Conservation (phyloP, 108 stramenopile species). For the Ochromonas danica region DNA sequence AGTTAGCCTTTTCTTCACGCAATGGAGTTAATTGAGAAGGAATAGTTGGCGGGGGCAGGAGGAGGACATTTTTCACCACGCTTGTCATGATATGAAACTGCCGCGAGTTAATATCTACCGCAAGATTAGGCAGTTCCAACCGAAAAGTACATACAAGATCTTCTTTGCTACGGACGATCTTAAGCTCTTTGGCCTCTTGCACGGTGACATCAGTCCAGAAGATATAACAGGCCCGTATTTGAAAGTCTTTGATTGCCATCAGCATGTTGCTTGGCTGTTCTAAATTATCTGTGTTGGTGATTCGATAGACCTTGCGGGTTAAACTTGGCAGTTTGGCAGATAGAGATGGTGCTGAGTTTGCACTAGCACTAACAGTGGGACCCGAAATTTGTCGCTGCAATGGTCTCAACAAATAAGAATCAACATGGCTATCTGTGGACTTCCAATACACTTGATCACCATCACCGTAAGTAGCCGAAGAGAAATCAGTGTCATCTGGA, state of each 20-base stretch:
- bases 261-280: not conserved
- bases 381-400: too few species aligned
- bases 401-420: too few species aligned
- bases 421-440: not conserved
- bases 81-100: conserved; percentile 24
- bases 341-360: too few species aligned
- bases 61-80: conserved; percentile 27
- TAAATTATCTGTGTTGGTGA: not conserved
- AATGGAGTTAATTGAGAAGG: not conserved
- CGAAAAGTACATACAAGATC: not conserved
- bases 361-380: too few species aligned
- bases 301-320: too few species aligned
- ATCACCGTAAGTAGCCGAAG: too few species aligned
- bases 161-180: not conserved
- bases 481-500: too few species aligned
- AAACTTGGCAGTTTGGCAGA: too few species aligned
- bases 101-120: conserved; percentile 4
- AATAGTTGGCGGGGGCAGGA: conserved; percentile 11
- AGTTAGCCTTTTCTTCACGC: not conserved
- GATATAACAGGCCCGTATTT: conserved; percentile 6
- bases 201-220: conserved; percentile 9
- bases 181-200: conserved; percentile 4
- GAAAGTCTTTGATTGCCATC: conserved; percentile 22
- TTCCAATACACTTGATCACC: conserved; percentile 30
- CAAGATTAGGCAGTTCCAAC: conserved; percentile 17